These are phyloP conservation scores for Actinomucor elegans DNA, from an alignment of 371 early-diverging fungal species.

Conservation along the genomic window DNA sequence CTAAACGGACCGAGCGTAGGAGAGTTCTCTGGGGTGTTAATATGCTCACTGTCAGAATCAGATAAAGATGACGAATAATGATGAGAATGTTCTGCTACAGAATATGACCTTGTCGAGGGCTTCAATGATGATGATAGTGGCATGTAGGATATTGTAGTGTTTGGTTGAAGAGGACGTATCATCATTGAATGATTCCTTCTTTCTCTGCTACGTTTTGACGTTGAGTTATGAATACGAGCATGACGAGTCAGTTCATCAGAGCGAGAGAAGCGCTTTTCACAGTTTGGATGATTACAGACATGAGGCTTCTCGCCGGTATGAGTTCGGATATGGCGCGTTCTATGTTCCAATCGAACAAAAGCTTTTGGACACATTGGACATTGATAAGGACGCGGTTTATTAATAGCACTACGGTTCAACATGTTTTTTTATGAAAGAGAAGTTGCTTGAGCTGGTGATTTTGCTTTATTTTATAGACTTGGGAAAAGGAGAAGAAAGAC, in stretches of 20 bases:
- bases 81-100: no score
- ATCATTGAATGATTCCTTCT: background rate
- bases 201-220: slow-evolving; percentile 1
- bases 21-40: slow-evolving; percentile 16
- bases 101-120: background rate
- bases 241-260: slow-evolving; percentile 85
- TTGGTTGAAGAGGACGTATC: background rate
- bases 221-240: slow-evolving; percentile 57
- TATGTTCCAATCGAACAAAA: slow-evolving; percentile 67
- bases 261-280: slow-evolving; percentile 80
- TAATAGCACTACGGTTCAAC: background rate
- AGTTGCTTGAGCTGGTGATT: no score
- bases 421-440: no score
- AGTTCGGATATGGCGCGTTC: slow-evolving; percentile 78
- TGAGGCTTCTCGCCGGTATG: slow-evolving; percentile 89
- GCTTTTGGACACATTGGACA: slow-evolving; percentile 59
- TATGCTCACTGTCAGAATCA: slow-evolving; percentile 20
- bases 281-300: slow-evolving; percentile 66
- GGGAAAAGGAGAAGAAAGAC: background rate
- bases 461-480: background rate
- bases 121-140: background rate
- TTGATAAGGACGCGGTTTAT: slow-evolving; percentile 52
- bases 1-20: slow-evolving; percentile 10
- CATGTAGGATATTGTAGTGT: background rate
- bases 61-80: slow-evolving; percentile 2